Evolutionary conservation across 1,139 yeast species (phyloP).

Genomic region (Geotrichum restrictum): DNA sequence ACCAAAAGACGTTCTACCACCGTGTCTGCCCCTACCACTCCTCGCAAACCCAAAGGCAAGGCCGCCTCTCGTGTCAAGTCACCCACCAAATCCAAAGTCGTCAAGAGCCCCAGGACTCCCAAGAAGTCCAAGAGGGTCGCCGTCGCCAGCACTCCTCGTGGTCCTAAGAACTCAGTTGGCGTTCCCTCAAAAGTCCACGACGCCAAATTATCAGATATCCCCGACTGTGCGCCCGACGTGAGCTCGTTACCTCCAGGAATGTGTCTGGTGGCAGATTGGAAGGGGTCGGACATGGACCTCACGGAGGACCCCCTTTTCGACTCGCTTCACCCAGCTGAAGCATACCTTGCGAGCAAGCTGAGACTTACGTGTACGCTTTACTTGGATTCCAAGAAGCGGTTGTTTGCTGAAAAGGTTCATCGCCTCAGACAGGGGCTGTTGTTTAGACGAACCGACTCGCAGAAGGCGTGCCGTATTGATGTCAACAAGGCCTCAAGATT

Average conservation of each 20-base stretch:
- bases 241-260: conserved; percentile 63
- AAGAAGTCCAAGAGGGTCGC: neutral
- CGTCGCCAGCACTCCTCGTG: neutral
- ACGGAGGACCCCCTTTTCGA: conserved; percentile 65
- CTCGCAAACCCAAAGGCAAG: no score
- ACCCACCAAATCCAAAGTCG: no score
- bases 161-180: neutral
- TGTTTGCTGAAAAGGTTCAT: conserved; percentile 82
- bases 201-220: conserved; percentile 44
- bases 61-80: no score
- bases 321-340: conserved; percentile 86
- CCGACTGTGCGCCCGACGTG: conserved; percentile 74
- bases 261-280: conserved; percentile 90
- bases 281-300: conserved; percentile 94
- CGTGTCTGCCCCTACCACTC: no score
- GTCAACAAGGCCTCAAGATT: conserved; percentile 93
- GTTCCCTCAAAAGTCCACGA: conserved; percentile 37
- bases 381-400: conserved; percentile 85
- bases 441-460: conserved; percentile 95
- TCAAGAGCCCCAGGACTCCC: neutral
- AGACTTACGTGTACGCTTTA: conserved; percentile 84
- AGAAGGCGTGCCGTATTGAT: conserved; percentile 94
- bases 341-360: conserved; percentile 79
- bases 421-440: conserved; percentile 72
- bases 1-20: no score